phyloP scores from a whole-genome alignment of 1,139 yeast species.

The Candida freyschussii region DNA sequence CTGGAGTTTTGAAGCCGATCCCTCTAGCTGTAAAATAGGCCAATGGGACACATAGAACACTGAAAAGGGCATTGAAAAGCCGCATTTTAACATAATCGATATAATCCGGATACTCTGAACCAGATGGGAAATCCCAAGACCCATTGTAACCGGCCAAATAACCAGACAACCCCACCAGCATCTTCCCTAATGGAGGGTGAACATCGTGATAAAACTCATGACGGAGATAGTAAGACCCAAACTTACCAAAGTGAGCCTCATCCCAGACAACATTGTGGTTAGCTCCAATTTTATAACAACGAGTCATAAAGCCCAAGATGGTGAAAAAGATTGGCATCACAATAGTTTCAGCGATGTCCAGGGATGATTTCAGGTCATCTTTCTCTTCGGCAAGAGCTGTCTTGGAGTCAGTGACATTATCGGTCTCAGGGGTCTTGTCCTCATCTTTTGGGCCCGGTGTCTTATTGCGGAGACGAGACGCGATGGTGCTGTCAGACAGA shows the following conservation, averaged over 20 bases:
- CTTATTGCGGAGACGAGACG: slow-evolving; percentile 18
- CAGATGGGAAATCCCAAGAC: slow-evolving; percentile 90
- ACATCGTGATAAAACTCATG: slow-evolving; percentile 96
- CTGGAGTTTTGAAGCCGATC: slow-evolving; percentile 71
- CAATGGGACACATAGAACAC: slow-evolving; percentile 85
- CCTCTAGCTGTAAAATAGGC: slow-evolving; percentile 91
- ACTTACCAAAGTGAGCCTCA: slow-evolving; percentile 95
- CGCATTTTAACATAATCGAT: slow-evolving; percentile 90
- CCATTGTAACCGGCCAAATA: slow-evolving; percentile 94
- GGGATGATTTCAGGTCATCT: slow-evolving; percentile 24
- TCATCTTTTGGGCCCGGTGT: slow-evolving; percentile 5
- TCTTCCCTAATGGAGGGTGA: slow-evolving; percentile 97
- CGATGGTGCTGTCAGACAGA: slow-evolving; percentile 8
- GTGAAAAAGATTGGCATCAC: slow-evolving; percentile 59
- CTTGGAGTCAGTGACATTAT: slow-evolving; percentile 17
- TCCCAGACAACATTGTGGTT: slow-evolving; percentile 87
- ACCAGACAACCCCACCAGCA: slow-evolving; percentile 94
- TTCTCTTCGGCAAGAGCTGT: slow-evolving; percentile 20
- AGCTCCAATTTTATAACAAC: slow-evolving; percentile 71
- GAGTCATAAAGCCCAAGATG: slow-evolving; percentile 59
- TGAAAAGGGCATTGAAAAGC: slow-evolving; percentile 85
- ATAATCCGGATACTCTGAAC: slow-evolving; percentile 78
- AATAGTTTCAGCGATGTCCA: slow-evolving; percentile 37
- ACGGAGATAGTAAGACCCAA: slow-evolving; percentile 87
- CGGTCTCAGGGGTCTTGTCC: slow-evolving; percentile 2